Conservation (phyloP, 2,329 filamentous ascomycete species). For the Arthroderma uncinatum region DNA sequence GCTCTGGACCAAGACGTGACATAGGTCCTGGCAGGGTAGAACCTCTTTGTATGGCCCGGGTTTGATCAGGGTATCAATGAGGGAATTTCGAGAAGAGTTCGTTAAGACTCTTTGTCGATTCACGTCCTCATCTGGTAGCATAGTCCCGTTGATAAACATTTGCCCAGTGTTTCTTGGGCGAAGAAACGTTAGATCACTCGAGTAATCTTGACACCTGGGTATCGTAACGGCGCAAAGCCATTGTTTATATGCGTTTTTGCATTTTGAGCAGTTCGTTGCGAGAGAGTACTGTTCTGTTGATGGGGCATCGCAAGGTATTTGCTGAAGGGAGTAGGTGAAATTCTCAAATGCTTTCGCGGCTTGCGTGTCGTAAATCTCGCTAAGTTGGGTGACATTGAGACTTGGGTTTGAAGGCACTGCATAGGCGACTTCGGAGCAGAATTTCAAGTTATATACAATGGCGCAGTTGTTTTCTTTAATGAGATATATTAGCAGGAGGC, state of each 20-base stretch:
- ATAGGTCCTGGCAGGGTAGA: conserved; percentile 76
- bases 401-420: conserved; percentile 75
- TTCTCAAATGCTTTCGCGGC: conserved; percentile 59
- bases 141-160: conserved; percentile 55
- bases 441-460: conserved; percentile 73
- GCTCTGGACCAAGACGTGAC: conserved; percentile 71
- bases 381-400: conserved; percentile 50
- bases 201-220: conserved; percentile 81
- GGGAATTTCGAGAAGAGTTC: conserved; percentile 54
- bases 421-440: conserved; percentile 82
- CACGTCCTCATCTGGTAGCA: conserved; percentile 21
- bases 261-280: conserved; percentile 63
- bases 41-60: conserved; percentile 93
- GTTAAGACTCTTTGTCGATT: conserved; percentile 30
- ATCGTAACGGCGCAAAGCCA: conserved; percentile 94
- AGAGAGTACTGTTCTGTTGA: conserved; percentile 69
- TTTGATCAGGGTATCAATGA: conserved; percentile 59
- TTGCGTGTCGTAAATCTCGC: conserved; percentile 64
- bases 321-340: conserved; percentile 71
- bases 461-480: conserved; percentile 66
- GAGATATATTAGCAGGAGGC: not conserved
- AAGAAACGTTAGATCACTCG: conserved; percentile 44
- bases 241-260: conserved; percentile 69
- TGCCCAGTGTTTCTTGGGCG: conserved; percentile 61
- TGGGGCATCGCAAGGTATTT: conserved; percentile 72